Conservation (phyloP, 305 asterid species). For the Fraxinus latifolia region DNA sequence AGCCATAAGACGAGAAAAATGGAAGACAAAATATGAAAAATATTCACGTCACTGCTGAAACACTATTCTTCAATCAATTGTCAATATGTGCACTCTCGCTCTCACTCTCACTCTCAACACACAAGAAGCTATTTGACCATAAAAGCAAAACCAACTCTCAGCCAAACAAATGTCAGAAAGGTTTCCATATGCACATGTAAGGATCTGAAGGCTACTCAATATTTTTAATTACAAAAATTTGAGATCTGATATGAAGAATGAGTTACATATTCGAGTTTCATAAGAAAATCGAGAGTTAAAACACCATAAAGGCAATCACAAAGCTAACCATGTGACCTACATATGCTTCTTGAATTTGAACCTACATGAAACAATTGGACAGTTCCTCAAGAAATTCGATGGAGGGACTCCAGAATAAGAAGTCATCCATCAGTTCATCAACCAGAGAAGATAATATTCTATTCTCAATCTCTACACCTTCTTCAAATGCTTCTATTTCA, state of each 20-base stretch:
- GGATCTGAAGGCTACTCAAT: not conserved
- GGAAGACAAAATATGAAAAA: not conserved
- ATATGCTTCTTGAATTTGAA: not conserved
- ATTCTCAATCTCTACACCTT: slow-evolving; percentile 73
- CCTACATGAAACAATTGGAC: not conserved
- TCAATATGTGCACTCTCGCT: not conserved
- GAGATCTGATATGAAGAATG: not conserved
- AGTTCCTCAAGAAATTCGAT: not conserved
- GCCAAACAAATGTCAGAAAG: not conserved
- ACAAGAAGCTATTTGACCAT: not conserved
- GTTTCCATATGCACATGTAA: not conserved
- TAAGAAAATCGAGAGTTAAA: not conserved
- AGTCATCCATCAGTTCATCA: slow-evolving; percentile 69
- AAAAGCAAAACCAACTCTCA: not conserved
- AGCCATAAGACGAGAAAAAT: not conserved
- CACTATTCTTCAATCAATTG: not conserved
- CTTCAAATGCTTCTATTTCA: slow-evolving; percentile 66
- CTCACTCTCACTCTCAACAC: not conserved
- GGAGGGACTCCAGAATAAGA: slow-evolving; percentile 31
- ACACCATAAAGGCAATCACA: not conserved
- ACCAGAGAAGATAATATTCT: slow-evolving; percentile 58
- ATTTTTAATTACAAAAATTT: not conserved
- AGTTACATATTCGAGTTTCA: not conserved
- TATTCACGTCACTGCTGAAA: not conserved
- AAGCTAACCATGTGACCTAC: not conserved